Conservation (phyloP, 768 basidiomycete species). For the Lactarius hengduanensis region DNA sequence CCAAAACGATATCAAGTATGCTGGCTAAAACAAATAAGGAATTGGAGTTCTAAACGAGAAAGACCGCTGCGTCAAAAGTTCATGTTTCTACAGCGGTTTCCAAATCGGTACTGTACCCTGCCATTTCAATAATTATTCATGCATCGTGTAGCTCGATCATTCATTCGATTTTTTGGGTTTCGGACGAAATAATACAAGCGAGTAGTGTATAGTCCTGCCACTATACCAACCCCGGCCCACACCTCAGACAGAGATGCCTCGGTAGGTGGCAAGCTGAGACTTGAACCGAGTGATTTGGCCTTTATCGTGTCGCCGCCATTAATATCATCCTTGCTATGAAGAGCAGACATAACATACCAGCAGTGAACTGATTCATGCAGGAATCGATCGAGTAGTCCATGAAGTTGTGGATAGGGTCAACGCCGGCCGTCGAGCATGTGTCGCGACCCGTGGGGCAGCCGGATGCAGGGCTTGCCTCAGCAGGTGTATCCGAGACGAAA, state of each 20-base stretch:
- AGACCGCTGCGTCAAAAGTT: too few species aligned
- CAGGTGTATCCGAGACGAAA: conserved; percentile 46
- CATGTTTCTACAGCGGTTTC: too few species aligned
- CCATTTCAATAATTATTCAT: too few species aligned
- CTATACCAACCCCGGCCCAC: background rate
- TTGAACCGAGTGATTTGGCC: conserved; percentile 40
- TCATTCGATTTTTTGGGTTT: background rate
- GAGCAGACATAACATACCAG: conserved; percentile 34
- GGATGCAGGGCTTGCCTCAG: conserved; percentile 43
- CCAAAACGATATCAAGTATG: too few species aligned
- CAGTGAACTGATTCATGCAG: conserved; percentile 51
- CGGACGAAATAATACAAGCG: background rate
- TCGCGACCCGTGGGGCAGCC: conserved; percentile 39
- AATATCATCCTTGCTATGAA: background rate
- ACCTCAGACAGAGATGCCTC: conserved; percentile 37
- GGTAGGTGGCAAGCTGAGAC: conserved; percentile 46
- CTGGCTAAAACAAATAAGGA: too few species aligned
- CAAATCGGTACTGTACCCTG: too few species aligned
- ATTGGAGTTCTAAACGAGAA: too few species aligned
- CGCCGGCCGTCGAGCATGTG: conserved; percentile 33
- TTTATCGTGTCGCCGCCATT: background rate
- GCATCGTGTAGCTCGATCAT: too few species aligned
- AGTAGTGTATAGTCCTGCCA: background rate
- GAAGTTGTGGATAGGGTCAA: conserved; percentile 50
- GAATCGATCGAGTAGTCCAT: conserved; percentile 54